A percentile compares a stretch with the other conserved stretches of the same genome.
These are phyloP conservation scores for Pythium periplocum DNA, from an alignment of 352 stramenopile species.

Conservation along the genomic window DNA sequence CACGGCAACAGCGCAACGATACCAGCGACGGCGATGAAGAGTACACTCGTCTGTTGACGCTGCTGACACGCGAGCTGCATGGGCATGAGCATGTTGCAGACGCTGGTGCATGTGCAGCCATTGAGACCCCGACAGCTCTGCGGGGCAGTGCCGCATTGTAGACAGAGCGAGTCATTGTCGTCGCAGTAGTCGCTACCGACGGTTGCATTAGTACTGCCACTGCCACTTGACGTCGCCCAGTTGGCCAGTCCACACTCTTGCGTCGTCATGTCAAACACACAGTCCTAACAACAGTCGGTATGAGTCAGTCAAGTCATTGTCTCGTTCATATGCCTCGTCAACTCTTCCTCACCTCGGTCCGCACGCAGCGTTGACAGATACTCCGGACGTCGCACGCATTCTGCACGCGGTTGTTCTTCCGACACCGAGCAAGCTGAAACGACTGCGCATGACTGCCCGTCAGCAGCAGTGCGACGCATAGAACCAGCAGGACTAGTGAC, in stretches of 20 bases:
- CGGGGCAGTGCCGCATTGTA: background rate
- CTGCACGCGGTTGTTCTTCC: conserved; percentile 14
- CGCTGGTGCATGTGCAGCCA: conserved; percentile 11
- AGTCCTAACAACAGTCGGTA: conserved; percentile 7
- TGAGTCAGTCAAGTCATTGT: no score
- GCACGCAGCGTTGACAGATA: conserved; percentile 36
- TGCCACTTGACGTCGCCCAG: no score
- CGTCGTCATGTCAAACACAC: conserved; percentile 14
- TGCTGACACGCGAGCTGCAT: conserved; percentile 12
- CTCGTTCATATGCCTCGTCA: no score
- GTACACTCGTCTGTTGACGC: conserved; percentile 6
- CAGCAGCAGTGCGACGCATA: no score
- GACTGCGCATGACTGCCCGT: no score
- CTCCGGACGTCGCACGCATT: conserved; percentile 35
- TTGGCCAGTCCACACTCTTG: conserved; percentile 4
- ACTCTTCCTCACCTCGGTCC: conserved; percentile 16
- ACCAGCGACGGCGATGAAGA: conserved; percentile 14
- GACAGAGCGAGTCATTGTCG: conserved; percentile 6
- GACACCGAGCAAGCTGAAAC: no score
- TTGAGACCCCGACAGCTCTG: conserved; percentile 13
- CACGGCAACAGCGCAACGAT: conserved; percentile 12
- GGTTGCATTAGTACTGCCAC: no score
- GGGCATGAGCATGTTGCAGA: conserved; percentile 8
- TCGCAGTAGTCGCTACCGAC: conserved; percentile 10
- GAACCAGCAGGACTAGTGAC: no score